Evolutionary conservation across 805 yeast genomes (phyloP), one percentile per base, ranked within the genome.

Genomic region (Candida arabinofermentans): DNA sequence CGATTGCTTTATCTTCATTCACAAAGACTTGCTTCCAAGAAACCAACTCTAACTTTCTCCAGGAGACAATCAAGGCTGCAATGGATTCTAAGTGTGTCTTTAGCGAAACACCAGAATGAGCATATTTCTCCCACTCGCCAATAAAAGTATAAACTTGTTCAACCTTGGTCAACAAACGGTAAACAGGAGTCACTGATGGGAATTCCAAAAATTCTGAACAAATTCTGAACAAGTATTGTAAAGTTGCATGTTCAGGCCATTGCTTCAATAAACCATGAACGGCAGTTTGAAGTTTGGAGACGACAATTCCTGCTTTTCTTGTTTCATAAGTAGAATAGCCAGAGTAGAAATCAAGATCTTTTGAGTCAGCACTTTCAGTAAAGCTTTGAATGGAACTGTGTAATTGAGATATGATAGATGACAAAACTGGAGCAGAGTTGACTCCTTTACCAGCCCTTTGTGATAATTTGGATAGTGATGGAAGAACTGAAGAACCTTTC

Each of bases 171-270:
- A 95, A 68, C 42, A 82, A 72, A 50, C 84, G 75, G 8, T 90
- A 90, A 26, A 93, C 64, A 0, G 99, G 93, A 0, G 86, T 77
- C 24, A 70, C 66, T 2, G 81, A 69, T 0, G 95, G 77, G 53
- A 70, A 83, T 3, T 62, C 61, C 42, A 85, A 61, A 44, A 84
- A 75, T 57, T 90, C 98, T 13, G 70, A 63, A 48, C 85, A 75
- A 8, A 82, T 78, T 45, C 82, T 67, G 29, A 67, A 59, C 36
- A 91, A 70, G 17, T 83, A 87, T 43, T 74, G 81, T 38, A 93
- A 65, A 0, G 96, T 88, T 0, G 93, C 93, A 67, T 95, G 96
- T 54, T 95, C 99, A 0, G 98, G 97, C 96, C 96, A 93, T 55
- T 81, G 78, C 21, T 62, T 63, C 10, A 83, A 59, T 10, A 87